Base-by-base conservation (phyloP, 306 rosid genomes). In the Prosopis cineraria region DNA sequence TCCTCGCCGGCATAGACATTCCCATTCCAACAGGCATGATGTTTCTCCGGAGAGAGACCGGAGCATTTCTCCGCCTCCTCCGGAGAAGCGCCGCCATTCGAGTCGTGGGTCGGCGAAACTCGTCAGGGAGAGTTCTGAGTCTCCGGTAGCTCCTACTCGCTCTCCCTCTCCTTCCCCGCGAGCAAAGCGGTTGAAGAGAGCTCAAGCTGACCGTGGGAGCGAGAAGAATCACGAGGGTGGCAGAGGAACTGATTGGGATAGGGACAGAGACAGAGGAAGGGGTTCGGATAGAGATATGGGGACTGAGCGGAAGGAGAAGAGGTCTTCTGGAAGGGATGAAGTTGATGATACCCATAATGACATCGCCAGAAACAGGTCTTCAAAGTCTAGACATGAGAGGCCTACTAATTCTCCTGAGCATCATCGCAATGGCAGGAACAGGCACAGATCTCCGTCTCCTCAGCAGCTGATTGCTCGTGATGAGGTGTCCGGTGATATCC, bases 401-500 rank as follows among this genome's bases (percentile, higher is more conserved):
- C 85, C 93, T 81, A 50, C 72, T 76, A 72, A 73, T 79, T 83
- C 90, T 19, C 86, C 81, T 10, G 88, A 85, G 80, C 82, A 33
- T 29, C 80, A 84, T 25, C 91, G 39, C 22, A 80, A 81, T 55
- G 87, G 85, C 24, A 85, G 79, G 84, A 80, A 84, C 77, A 85
- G 82, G 58, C 88, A 62, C 20, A 85, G 88, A 82, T 91, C 94
- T 82, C 80, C 24, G 64, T 89, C 91, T 8, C 93, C 93, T 9
- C 83, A 65, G 43, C 82, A 55, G 22, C 34, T 13, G 6, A 29
- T 72, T 17, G 75, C 73, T 83, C 93, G 82, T 80, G 97, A 92
- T 80, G 98, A 94, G 98, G 98, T 92, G 93, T 88, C 88, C 73
- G 97, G 98, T 92, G 98, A 94, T 89, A 90, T 90, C 90, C 90